Evolutionary conservation across 805 yeast species (phyloP).

Genomic region (Ogataea degrootiae): DNA sequence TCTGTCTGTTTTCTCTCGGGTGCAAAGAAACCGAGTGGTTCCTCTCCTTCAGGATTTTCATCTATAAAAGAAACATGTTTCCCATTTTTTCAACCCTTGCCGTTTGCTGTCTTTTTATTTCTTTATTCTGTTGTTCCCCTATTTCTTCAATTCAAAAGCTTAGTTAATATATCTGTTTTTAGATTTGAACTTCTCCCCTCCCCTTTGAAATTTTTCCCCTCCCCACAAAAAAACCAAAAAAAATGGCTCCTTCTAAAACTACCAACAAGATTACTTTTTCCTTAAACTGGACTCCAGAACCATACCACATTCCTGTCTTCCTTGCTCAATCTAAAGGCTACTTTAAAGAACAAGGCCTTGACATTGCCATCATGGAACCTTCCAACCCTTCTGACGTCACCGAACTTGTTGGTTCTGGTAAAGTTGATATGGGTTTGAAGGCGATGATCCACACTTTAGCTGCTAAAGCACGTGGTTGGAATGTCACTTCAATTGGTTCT

Average conservation of each 20-base stretch:
- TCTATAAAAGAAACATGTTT: too few relatives aligned
- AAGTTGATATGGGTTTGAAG: conserved; percentile 53
- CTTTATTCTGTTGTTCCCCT: too few relatives aligned
- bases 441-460: conserved; percentile 60
- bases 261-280: conserved; percentile 47
- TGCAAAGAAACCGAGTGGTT: too few relatives aligned
- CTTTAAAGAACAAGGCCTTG: conserved; percentile 46
- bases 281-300: conserved; percentile 52
- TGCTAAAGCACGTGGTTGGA: conserved; percentile 54
- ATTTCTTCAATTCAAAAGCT: too few relatives aligned
- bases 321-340: conserved; percentile 46
- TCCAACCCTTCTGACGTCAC: conserved; percentile 56
- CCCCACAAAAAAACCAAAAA: too few relatives aligned
- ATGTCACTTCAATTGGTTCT: conserved; percentile 52
- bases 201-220: too few relatives aligned
- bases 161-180: too few relatives aligned
- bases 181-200: too few relatives aligned
- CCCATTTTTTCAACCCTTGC: too few relatives aligned
- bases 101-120: too few relatives aligned
- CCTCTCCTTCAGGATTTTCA: too few relatives aligned
- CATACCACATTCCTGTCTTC: conserved; percentile 51
- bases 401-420: conserved; percentile 52
- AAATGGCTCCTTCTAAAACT: conserved; percentile 12
- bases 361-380: conserved; percentile 50
- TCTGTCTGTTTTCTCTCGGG: too few relatives aligned